These are phyloP conservation scores for Nannochloris sp. DNA, from an alignment of 139 green algal genomes.

Conservation along the genomic window DNA sequence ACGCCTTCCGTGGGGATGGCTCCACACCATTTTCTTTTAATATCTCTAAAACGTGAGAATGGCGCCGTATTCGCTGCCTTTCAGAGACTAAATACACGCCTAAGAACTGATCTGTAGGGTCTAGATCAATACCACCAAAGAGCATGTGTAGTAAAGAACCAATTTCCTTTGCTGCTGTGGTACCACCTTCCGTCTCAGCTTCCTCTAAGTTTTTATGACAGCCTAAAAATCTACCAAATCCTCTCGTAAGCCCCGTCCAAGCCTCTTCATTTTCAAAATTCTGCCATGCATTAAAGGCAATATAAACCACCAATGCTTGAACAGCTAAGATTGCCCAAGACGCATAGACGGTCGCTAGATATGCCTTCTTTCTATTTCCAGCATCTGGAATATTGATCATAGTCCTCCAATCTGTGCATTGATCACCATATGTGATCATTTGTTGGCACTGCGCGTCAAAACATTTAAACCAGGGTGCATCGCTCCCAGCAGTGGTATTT, in stretches of 20 bases:
- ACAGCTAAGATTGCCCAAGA: slow-evolving; percentile 10
- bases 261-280: slow-evolving; percentile 16
- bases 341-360: background rate
- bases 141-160: slow-evolving; percentile 15
- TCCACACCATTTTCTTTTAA: background rate
- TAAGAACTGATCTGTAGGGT: slow-evolving; percentile 22
- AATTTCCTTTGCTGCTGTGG: slow-evolving; percentile 11
- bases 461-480: background rate
- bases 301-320: background rate
- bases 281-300: slow-evolving; percentile 25
- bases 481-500: background rate
- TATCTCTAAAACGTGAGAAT: background rate
- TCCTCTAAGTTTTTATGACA: slow-evolving; percentile 2
- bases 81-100: slow-evolving; percentile 20
- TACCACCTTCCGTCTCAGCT: background rate
- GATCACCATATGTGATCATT: background rate
- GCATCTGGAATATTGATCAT: background rate
- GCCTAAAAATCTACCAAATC: background rate
- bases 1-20: too few relatives aligned
- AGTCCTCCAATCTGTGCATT: background rate
- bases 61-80: slow-evolving; percentile 10
- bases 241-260: slow-evolving; percentile 13
- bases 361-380: background rate
- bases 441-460: background rate
- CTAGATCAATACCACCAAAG: slow-evolving; percentile 29